Evolutionary conservation across 2,329 filamentous ascomycete genomes (phyloP).

Genomic region (Macroventuria anomochaeta): DNA sequence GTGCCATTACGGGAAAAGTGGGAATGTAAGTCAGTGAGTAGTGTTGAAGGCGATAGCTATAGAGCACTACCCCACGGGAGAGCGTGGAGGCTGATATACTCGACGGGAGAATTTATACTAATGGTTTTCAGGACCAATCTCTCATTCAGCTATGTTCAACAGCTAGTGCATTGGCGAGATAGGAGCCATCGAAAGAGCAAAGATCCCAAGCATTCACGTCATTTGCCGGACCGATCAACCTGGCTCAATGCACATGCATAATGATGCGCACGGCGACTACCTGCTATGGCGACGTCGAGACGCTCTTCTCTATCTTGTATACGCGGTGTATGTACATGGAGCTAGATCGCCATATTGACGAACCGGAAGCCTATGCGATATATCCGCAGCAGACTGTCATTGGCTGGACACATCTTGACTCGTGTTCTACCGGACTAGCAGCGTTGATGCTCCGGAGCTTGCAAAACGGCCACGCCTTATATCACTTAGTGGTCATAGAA

Average conservation of each 20-base stretch:
- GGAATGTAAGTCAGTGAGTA: conserved; percentile 26
- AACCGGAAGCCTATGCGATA: conserved; percentile 18
- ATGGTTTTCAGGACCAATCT: conserved; percentile 35
- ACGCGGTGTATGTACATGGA: conserved; percentile 38
- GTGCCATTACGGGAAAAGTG: conserved; percentile 48
- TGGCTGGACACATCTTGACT: conserved; percentile 28
- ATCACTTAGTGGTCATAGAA: conserved; percentile 31
- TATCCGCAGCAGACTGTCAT: conserved; percentile 21
- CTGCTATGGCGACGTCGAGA: conserved; percentile 41
- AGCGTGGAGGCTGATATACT: conserved; percentile 50
- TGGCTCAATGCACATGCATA: conserved; percentile 46
- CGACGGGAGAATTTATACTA: conserved; percentile 38
- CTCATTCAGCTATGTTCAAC: conserved; percentile 28
- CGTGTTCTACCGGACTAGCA: conserved; percentile 44
- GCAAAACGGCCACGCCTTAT: conserved; percentile 27
- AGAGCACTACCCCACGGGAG: conserved; percentile 45
- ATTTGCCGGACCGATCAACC: conserved; percentile 49
- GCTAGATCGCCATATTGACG: conserved; percentile 44
- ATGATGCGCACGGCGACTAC: conserved; percentile 38
- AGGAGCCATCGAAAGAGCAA: conserved; percentile 42
- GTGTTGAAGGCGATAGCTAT: conserved; percentile 36
- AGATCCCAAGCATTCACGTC: conserved; percentile 43
- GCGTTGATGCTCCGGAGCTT: conserved; percentile 31
- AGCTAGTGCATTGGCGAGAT: conserved; percentile 48
- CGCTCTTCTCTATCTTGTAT: conserved; percentile 46